phyloP scores from a whole-genome alignment of 1,139 yeast species.

The Candida anutae region DNA sequence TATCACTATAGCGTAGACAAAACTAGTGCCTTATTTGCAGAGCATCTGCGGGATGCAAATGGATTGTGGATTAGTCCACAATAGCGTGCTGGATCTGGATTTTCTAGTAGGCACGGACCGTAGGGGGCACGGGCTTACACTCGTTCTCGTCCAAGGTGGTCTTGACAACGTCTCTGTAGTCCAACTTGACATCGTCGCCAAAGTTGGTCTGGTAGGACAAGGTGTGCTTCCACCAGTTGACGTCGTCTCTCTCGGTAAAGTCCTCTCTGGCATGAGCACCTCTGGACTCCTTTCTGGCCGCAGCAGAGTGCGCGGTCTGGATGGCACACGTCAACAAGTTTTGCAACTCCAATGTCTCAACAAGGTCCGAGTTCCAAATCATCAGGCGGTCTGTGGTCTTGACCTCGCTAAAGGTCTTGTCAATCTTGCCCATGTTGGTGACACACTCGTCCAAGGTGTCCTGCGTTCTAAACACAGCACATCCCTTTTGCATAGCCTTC shows the following conservation, averaged over 20 bases:
- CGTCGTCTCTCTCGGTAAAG: conserved; percentile 92
- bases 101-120: conserved; percentile 77
- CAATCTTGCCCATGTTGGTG: conserved; percentile 65
- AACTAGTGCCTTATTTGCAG: no score
- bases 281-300: conserved; percentile 94
- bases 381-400: conserved; percentile 92
- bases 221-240: conserved; percentile 96
- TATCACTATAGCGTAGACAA: no score
- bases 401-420: conserved; percentile 56
- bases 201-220: conserved; percentile 77
- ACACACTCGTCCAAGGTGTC: conserved; percentile 92
- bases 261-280: conserved; percentile 99
- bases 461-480: conserved; percentile 95
- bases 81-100: no score
- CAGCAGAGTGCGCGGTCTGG: conserved; percentile 92
- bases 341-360: conserved; percentile 93
- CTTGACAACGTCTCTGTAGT: conserved; percentile 79
- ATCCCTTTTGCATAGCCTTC: conserved; percentile 92
- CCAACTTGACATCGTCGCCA: conserved; percentile 68
- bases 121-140: conserved; percentile 96
- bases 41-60: no score
- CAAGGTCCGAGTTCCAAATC: conserved; percentile 98
- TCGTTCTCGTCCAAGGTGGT: conserved; percentile 85
- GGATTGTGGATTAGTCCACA: no score
- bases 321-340: conserved; percentile 96